phyloP scores from a whole-genome alignment of 1,284 basidiomycete species.

The Trametes sp. region DNA sequence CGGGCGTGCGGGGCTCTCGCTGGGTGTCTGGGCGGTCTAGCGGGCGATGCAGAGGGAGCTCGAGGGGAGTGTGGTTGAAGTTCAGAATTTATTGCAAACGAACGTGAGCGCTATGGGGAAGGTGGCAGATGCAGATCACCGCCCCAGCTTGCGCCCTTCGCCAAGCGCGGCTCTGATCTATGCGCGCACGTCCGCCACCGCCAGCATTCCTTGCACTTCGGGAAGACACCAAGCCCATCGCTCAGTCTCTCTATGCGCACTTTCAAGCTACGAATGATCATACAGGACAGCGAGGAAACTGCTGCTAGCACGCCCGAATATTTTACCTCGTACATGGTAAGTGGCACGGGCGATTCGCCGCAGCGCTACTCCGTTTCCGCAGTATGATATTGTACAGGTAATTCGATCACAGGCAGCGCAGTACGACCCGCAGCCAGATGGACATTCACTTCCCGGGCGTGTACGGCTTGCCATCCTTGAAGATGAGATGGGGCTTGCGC shows the following conservation, averaged over 20 bases:
- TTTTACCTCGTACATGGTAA: too few relatives aligned
- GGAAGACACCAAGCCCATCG: background rate
- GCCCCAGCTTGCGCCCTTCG: conserved; percentile 21
- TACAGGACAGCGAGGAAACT: too few relatives aligned
- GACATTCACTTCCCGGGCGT: conserved; percentile 49
- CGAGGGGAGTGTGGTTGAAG: conserved; percentile 15
- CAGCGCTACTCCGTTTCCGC: conserved; percentile 13
- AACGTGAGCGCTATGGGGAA: conserved; percentile 25
- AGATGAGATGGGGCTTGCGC: conserved; percentile 73
- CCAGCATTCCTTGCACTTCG: background rate
- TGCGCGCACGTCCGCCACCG: conserved; percentile 4
- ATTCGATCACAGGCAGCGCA: conserved; percentile 16
- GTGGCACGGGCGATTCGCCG: background rate
- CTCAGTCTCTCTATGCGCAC: background rate
- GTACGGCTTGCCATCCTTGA: conserved; percentile 67
- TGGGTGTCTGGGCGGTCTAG: conserved; percentile 6
- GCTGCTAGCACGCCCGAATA: too few relatives aligned
- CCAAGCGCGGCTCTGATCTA: conserved; percentile 26
- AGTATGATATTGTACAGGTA: conserved; percentile 19
- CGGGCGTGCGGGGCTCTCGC: conserved; percentile 6
- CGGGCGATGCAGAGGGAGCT: conserved; percentile 11
- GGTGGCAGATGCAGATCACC: conserved; percentile 17
- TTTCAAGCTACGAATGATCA: too few relatives aligned
- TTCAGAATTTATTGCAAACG: conserved; percentile 26
- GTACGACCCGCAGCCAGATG: background rate